Conservation (phyloP, 257 asterid genomes). For the Solanum sparsipilum region DNA sequence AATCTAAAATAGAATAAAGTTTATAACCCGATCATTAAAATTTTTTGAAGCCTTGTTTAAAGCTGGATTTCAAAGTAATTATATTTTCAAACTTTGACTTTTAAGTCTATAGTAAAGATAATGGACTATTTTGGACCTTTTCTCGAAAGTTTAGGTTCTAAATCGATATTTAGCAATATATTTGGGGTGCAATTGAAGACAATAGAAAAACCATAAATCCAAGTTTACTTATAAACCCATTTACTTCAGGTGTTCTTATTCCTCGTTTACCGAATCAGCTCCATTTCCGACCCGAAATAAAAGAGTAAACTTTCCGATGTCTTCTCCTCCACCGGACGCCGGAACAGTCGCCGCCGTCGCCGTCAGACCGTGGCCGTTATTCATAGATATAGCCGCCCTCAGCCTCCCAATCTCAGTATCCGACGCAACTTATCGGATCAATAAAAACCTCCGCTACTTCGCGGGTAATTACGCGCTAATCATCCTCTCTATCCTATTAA, state of each 20-base stretch:
- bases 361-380: conserved; percentile 71
- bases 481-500: conserved; percentile 33
- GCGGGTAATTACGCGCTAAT: conserved; percentile 59
- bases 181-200: not conserved
- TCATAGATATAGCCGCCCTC: conserved; percentile 39
- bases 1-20: not conserved
- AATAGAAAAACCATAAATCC: not conserved
- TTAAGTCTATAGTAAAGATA: not conserved
- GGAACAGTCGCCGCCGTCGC: conserved; percentile 13
- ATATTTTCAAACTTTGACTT: not conserved
- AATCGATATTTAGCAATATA: not conserved
- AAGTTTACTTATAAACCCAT: not conserved
- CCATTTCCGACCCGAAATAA: not conserved
- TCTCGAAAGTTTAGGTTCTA: not conserved
- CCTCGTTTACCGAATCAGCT: not conserved
- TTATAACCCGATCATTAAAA: not conserved
- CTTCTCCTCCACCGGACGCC: conserved; percentile 26
- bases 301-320: not conserved
- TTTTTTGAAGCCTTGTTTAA: not conserved
- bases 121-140: not conserved
- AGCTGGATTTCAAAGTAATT: not conserved
- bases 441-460: conserved; percentile 61
- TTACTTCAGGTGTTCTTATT: not conserved
- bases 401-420: conserved; percentile 78
- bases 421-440: conserved; percentile 64